These are phyloP conservation scores for Suillus sp. DNA, from an alignment of 768 basidiomycete genomes.

Conservation along the genomic window DNA sequence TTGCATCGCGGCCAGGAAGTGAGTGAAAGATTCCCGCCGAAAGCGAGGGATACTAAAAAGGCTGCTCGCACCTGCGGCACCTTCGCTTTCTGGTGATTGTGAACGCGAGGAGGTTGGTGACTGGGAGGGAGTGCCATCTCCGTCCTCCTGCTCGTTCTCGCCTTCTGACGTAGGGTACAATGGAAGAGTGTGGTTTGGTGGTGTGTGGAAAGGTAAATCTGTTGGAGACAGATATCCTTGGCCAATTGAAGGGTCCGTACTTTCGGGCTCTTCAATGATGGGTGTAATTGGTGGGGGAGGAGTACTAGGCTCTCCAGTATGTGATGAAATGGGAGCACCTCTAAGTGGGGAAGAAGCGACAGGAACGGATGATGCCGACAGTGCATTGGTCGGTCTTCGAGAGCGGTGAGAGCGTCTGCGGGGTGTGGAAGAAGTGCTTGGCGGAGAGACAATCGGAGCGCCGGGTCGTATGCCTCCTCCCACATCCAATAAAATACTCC, in stretches of 20 bases:
- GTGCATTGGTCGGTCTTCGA: slow-evolving; percentile 50
- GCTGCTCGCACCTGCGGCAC: slow-evolving; percentile 79
- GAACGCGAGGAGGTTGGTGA: slow-evolving; percentile 49
- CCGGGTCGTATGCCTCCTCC: slow-evolving; percentile 47
- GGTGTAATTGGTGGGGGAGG: slow-evolving; percentile 74
- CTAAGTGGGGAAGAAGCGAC: slow-evolving; percentile 69
- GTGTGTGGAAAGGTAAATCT: slow-evolving; percentile 61
- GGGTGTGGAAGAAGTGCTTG: slow-evolving; percentile 45
- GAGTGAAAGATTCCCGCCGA: slow-evolving; percentile 66
- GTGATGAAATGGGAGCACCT: slow-evolving; percentile 44
- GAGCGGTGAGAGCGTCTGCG: slow-evolving; percentile 57
- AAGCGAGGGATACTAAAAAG: slow-evolving; percentile 76
- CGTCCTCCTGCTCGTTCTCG: slow-evolving; percentile 27
- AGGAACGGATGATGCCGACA: slow-evolving; percentile 37
- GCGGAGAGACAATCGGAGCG: slow-evolving; percentile 44
- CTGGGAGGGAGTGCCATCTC: slow-evolving; percentile 26
- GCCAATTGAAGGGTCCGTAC: slow-evolving; percentile 52
- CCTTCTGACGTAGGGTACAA: slow-evolving; percentile 35
- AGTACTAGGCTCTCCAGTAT: slow-evolving; percentile 50
- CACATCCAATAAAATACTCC: slow-evolving; percentile 92
- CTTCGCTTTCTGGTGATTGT: slow-evolving; percentile 53
- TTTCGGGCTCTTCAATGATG: slow-evolving; percentile 63
- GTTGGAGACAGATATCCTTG: slow-evolving; percentile 63
- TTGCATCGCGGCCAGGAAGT: slow-evolving; percentile 58
- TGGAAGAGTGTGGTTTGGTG: slow-evolving; percentile 52